A percentile compares a stretch with the other conserved stretches of the same genome.
Evolutionary conservation across 2,329 filamentous ascomycete species (phyloP).

Genomic region (Furcasterigmium furcatum): DNA sequence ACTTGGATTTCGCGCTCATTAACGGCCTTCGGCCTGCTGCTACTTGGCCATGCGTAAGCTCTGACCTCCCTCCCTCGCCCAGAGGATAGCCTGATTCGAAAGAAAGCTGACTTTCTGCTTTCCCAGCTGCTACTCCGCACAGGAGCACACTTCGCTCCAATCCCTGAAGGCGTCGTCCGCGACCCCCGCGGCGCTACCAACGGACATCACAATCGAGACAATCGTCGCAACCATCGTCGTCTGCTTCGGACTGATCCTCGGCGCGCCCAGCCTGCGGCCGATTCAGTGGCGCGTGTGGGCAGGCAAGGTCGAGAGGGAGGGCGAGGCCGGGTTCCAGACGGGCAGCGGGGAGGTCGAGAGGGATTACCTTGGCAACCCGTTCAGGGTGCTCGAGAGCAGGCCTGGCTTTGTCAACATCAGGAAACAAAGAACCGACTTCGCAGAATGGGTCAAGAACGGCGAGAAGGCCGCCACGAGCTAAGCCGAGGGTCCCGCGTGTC

Average conservation of each 20-base stretch:
- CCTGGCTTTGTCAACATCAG: slow-evolving; percentile 86
- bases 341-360: slow-evolving; percentile 64
- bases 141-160: slow-evolving; percentile 81
- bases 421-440: slow-evolving; percentile 75
- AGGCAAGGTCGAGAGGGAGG: slow-evolving; percentile 78
- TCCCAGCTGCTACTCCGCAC: slow-evolving; percentile 86
- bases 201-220: slow-evolving; percentile 87
- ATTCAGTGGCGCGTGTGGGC: slow-evolving; percentile 83
- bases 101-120: slow-evolving; percentile 11
- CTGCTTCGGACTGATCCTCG: slow-evolving; percentile 77
- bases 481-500: too few species aligned
- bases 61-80: not conserved
- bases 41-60: slow-evolving; percentile 84
- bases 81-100: too few species aligned
- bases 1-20: slow-evolving; percentile 67
- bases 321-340: slow-evolving; percentile 54
- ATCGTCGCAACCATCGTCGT: slow-evolving; percentile 76
- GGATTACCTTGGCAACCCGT: slow-evolving; percentile 75
- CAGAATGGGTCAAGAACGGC: slow-evolving; percentile 60
- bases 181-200: slow-evolving; percentile 56
- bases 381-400: slow-evolving; percentile 72
- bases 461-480: not conserved
- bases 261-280: slow-evolving; percentile 75
- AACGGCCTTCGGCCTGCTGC: slow-evolving; percentile 70
- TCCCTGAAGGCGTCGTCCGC: slow-evolving; percentile 47